These are phyloP conservation scores for Talaromyces sp. DNA, from an alignment of 2,329 filamentous ascomycete genomes.

Conservation along the genomic window DNA sequence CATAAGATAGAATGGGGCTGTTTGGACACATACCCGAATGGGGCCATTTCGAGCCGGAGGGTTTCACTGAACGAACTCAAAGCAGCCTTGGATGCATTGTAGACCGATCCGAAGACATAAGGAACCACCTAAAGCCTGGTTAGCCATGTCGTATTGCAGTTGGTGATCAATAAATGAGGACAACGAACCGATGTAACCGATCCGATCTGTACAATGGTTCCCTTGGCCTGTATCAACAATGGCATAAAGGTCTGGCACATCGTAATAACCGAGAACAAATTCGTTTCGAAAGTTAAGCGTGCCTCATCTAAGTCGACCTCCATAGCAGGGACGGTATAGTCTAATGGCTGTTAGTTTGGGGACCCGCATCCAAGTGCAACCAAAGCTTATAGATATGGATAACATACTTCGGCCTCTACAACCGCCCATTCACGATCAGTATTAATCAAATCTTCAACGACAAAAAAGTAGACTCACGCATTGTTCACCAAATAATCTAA, in stretches of 20 bases:
- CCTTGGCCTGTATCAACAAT: conserved; percentile 51
- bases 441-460: neutral
- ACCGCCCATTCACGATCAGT: neutral
- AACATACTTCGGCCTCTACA: conserved; percentile 35
- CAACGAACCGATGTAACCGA: conserved; percentile 45
- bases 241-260: conserved; percentile 62
- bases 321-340: conserved; percentile 61
- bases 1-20: neutral
- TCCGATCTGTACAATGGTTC: conserved; percentile 50
- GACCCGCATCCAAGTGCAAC: neutral
- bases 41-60: conserved; percentile 59
- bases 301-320: conserved; percentile 56
- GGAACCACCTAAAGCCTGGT: conserved; percentile 38
- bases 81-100: conserved; percentile 64
- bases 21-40: conserved; percentile 43
- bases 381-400: neutral
- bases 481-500: conserved; percentile 64
- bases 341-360: conserved; percentile 26
- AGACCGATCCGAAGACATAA: conserved; percentile 51
- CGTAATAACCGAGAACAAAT: conserved; percentile 60
- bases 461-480: conserved; percentile 41
- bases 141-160: neutral
- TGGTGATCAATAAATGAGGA: neutral
- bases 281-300: conserved; percentile 54
- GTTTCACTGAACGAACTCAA: conserved; percentile 62